Evolutionary conservation across 2,329 filamentous ascomycete genomes (phyloP), one percentile per base, ranked within the genome.

Genomic region (Tolypocladium capitatum): DNA sequence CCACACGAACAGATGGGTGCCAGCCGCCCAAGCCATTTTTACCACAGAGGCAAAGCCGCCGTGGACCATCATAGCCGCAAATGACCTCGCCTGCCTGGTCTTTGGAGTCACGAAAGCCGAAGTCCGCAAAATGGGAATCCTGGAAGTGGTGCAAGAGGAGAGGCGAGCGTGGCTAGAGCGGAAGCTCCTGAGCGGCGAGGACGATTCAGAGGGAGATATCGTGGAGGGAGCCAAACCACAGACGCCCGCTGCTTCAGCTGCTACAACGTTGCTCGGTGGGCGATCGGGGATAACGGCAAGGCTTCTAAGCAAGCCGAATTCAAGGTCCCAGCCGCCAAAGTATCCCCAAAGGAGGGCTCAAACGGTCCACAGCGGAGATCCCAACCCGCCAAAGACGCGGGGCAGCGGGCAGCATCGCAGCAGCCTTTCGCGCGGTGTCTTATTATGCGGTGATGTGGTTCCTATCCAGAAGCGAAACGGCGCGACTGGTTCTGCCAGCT

Each of bases 91-190:
- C 18, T 98, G 92, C 65, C 73, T 98, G 40, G 84, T 97, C n/a
- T 98, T 97, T 68, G 92, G 92, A n/a, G 88, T 98, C 10, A 95
- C 90, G n/a, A 87, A 88, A 60, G 86, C 87, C 5, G 92, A 98
- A 65, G 86, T 98, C 24, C 81, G 89, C 48, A 96, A 89, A 61
- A 81, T 97, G 72, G 91, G 92, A 43, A 97, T 98, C 48, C 68
- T 98, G 49, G 90, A 97, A 62, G 88, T 98, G 30, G 89, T 98
- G 18, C 86, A 91, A 64, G 81, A 90, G 63, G 91, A 96, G 64
- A 78, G 89, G 49, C 75, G 91, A 55, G 79, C 82, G 28, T 98
- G 92, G 92, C 73, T 98, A 27, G 88, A 94, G 61, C 80, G 83
- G 52, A 96, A 90, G 65, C 73, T 98, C 40, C 73, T 79, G 52